Percentiles rank a stretch among this genome's conserved stretches.
These are phyloP conservation scores for Apocynum venetum DNA, from an alignment of 257 asterid genomes.

Conservation along the genomic window DNA sequence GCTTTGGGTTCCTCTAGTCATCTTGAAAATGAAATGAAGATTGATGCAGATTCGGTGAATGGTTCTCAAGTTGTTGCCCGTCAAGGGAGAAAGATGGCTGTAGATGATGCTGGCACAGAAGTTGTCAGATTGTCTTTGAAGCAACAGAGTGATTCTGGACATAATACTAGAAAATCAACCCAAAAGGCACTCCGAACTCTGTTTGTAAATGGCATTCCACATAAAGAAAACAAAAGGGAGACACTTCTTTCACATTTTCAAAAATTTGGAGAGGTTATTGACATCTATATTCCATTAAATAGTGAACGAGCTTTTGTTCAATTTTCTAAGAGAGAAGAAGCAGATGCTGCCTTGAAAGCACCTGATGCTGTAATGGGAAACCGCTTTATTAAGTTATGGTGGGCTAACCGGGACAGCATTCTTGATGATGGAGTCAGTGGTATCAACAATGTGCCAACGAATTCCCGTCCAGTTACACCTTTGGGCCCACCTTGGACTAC, in stretches of 20 bases:
- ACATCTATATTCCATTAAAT: conserved; percentile 66
- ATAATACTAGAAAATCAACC: conserved; percentile 50
- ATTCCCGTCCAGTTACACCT: conserved; percentile 4
- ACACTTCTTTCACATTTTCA: conserved; percentile 83
- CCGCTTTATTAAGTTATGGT: conserved; percentile 89
- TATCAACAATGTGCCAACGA: conserved; percentile 8
- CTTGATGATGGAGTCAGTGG: conserved; percentile 55
- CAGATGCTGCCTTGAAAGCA: conserved; percentile 80
- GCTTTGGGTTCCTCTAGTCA: conserved; percentile 37
- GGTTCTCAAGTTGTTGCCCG: conserved; percentile 31
- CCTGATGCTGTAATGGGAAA: conserved; percentile 99
- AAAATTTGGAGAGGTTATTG: conserved; percentile 86
- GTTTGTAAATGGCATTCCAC: conserved; percentile 77
- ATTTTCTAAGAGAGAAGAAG: conserved; percentile 84
- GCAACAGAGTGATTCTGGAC: conserved; percentile 45
- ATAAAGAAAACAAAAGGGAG: conserved; percentile 80
- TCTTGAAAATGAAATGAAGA: conserved; percentile 37
- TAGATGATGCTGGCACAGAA: conserved; percentile 38
- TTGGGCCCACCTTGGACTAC: conserved; percentile 33
- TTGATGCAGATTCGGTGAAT: conserved; percentile 33
- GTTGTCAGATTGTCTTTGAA: conserved; percentile 45
- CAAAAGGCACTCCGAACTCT: conserved; percentile 78
- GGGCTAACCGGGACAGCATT: conserved; percentile 94
- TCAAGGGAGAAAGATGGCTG: conserved; percentile 40
- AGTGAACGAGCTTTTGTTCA: conserved; percentile 89